Conservation (phyloP, 1,284 basidiomycete species). For the Thelephora terrestris region DNA sequence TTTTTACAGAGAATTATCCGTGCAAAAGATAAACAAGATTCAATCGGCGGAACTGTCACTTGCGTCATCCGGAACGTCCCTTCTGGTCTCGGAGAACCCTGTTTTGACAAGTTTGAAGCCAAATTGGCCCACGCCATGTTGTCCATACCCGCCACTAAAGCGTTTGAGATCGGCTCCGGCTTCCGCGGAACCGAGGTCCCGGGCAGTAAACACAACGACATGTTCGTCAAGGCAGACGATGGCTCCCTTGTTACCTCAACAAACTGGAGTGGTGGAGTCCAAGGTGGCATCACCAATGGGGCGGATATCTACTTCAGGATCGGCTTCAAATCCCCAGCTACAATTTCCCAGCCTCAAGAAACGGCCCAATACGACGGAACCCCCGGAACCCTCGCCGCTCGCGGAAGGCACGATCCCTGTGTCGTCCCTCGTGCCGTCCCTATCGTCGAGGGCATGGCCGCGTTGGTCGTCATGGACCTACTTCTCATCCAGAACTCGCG, state of each 20-base stretch:
- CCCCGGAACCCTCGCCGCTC: conserved; percentile 77
- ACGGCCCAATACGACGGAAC: conserved; percentile 94
- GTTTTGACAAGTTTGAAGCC: conserved; percentile 98
- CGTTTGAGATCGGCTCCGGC: conserved; percentile 96
- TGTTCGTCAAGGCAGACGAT: conserved; percentile 63
- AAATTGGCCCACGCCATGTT: conserved; percentile 97
- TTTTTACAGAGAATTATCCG: conserved; percentile 74
- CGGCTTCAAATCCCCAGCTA: conserved; percentile 98
- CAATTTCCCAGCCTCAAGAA: conserved; percentile 86
- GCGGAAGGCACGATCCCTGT: conserved; percentile 95
- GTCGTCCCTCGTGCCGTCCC: conserved; percentile 97
- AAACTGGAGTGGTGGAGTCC: conserved; percentile 97
- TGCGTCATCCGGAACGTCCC: conserved; percentile 92
- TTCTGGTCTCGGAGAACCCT: conserved; percentile 90
- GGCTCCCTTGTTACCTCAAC: conserved; percentile 78
- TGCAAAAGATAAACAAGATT: conserved; percentile 87
- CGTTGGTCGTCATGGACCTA: conserved; percentile 90
- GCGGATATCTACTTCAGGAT: conserved; percentile 98
- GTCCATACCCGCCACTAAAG: conserved; percentile 97
- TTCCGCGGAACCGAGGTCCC: conserved; percentile 95
- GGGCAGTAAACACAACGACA: conserved; percentile 90
- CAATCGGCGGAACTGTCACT: conserved; percentile 94
- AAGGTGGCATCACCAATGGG: conserved; percentile 97
- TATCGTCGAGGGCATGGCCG: conserved; percentile 98
- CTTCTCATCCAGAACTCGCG: conserved; percentile 82